Evolutionary conservation across 1,139 yeast species (phyloP), one percentile per base, ranked within the genome.

Genomic region (Kodamaea sp.): DNA sequence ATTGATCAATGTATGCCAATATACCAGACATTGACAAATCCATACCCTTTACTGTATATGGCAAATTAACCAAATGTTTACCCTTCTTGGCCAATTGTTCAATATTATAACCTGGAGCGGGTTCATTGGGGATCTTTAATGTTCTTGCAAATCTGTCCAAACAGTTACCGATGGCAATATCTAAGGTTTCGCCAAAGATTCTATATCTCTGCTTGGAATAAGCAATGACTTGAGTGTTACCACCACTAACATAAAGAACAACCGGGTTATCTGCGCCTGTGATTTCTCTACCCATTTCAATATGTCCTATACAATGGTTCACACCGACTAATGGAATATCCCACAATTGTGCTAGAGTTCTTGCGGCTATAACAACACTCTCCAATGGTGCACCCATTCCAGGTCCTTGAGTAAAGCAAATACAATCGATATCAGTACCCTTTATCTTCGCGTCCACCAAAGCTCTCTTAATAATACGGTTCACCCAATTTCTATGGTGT

Each of bases 331-430:
- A 60, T 0, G 98, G 98, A 25, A 85, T 67, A 5, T 76, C 57
- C 95, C 96, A 89, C 53, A 92, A 58, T 49, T 84, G 80, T 12
- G 92, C 71, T 34, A 90, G 65, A 0, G 97, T 82, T 54, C 99
- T 71, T 2, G 98, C 98, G 1, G 95, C 95, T 33, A 92, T 72
- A 2, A 85, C 97, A 29, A 89, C 97, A 46, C 94, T 81, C 53
- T 92, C 96, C 42, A 92, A 67, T 0, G 98, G 99, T 1, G 97
- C 97, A 3, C 98, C 99, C 98, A 92, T 94, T 2, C 99, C 99
- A 0, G 98, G 98, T 4, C 98, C 99, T 61, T 86, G 95, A 2
- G 97, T 92, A 60, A 90, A 92, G 60, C 97, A 89, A 39, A 92
- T 85, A 52, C 95, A 89, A 60, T 90, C 96, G 24, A 92, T 63